Percentiles rank a stretch among this genome's conserved stretches.
Conservation (phyloP, 352 stramenopile species). For the Phytophthora cryptogea region DNA sequence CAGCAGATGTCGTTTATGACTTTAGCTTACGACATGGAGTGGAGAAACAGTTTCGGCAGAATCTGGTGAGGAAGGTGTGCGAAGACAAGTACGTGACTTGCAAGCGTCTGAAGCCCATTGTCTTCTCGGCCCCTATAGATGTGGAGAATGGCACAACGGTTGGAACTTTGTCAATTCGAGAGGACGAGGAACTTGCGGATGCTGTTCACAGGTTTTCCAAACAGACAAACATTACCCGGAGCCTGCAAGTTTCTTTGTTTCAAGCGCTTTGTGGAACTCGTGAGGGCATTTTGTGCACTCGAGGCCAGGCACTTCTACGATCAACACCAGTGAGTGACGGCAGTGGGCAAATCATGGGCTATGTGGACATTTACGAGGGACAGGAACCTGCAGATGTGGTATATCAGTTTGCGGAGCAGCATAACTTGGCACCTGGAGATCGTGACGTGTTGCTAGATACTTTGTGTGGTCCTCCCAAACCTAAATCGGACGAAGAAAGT, state of each 20-base stretch:
- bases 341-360: constrained; percentile 41
- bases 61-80: constrained; percentile 59
- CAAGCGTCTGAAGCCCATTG: constrained; percentile 41
- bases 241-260: constrained; percentile 55
- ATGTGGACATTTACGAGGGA: constrained; percentile 64
- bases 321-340: constrained; percentile 44
- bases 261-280: constrained; percentile 57
- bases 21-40: constrained; percentile 49
- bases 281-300: constrained; percentile 60
- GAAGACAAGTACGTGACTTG: constrained; percentile 58
- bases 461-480: constrained; percentile 40
- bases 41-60: constrained; percentile 40
- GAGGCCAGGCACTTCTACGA: constrained; percentile 56
- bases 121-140: constrained; percentile 61
- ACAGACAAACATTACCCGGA: constrained; percentile 52
- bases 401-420: constrained; percentile 64
- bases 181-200: constrained; percentile 77
- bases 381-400: constrained; percentile 77
- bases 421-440: constrained; percentile 42
- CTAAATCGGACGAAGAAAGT: neutral
- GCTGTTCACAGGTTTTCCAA: constrained; percentile 61
- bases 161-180: constrained; percentile 45
- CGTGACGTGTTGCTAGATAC: constrained; percentile 54
- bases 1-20: constrained; percentile 51
- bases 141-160: constrained; percentile 51